Base-by-base conservation (phyloP, 2,329 filamentous ascomycete species). In the Fusarium palustre region DNA sequence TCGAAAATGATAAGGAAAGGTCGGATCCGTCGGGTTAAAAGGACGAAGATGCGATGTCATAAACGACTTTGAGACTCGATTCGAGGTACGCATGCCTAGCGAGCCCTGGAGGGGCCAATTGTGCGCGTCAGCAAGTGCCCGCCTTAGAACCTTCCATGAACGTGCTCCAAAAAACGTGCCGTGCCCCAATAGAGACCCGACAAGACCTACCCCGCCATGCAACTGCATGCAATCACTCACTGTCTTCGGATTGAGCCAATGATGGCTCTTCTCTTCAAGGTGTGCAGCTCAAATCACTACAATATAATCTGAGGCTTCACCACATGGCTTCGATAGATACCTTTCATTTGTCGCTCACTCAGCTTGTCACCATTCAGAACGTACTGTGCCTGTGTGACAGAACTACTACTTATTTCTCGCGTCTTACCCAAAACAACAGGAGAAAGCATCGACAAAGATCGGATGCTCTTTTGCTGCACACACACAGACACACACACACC, bases 241-340 rank as follows among this genome's bases (percentile, higher is more conserved):
- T 39, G 36, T 39, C 36, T 39, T 22, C 10, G 33, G 20, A 24
- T 42, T 49, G 56, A 66, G 47, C 77, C 77, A 79, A 79, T 79
- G 30, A 66, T 59, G 55, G 46, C 59, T 49, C 72, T 47, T 54
- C 34, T 46, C 57, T 55, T 43, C 33, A 58, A 64, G 71, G 70
- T 77, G 77, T 78, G 77, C 71, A 69, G 59, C 47, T 68, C 47
- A 41, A 59, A 71, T 68, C 66, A 69, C 56, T 56, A 55, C 18
- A 54, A 42, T 42, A 54, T 38, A 42, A 56, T 46, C 47, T 43
- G 36, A 31, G 38, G 43, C 46, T 63, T 67, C 47, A 41, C 59
- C 72, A 74, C 72, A 74, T 74, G 72, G 69, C 46, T 55, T 16
- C 6, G 33, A 39, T 48, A 36, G 39, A 36, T 60, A 39, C 39